These are phyloP conservation scores for Saccharomycopsis phalli DNA, from an alignment of 1,139 yeast genomes.

Conservation along the genomic window DNA sequence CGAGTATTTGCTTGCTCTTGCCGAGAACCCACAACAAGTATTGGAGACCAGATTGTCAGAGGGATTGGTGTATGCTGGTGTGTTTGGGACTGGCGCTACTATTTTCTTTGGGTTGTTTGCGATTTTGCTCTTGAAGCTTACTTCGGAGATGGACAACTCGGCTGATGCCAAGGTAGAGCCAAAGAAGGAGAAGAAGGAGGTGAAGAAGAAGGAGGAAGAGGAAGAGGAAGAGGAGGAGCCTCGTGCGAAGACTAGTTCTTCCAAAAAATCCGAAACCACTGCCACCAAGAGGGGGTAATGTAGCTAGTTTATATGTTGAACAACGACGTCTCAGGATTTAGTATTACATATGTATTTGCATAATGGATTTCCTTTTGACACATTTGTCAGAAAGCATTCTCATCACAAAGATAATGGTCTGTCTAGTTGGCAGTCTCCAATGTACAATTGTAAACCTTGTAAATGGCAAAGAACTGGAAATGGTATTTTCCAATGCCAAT, in stretches of 20 bases:
- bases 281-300: constrained; percentile 23
- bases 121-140: constrained; percentile 26
- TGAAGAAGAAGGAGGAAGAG: not conserved
- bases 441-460: too few relatives aligned
- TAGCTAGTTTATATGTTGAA: too few relatives aligned
- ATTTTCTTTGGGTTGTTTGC: constrained; percentile 36
- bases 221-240: constrained; percentile 5
- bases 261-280: constrained; percentile 9
- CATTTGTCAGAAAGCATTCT: too few relatives aligned
- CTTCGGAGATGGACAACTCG: constrained; percentile 23
- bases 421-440: too few relatives aligned
- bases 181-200: constrained; percentile 5
- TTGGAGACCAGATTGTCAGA: constrained; percentile 39
- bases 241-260: constrained; percentile 13
- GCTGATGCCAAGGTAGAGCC: constrained; percentile 14
- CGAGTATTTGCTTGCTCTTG: constrained; percentile 28
- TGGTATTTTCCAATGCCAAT: too few relatives aligned
- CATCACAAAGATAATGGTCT: too few relatives aligned
- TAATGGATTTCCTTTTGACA: too few relatives aligned
- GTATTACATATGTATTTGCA: too few relatives aligned
- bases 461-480: too few relatives aligned
- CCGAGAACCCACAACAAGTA: constrained; percentile 35
- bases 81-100: constrained; percentile 34
- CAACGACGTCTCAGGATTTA: too few relatives aligned
- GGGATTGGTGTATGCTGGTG: constrained; percentile 38